phyloP scores from a whole-genome alignment of 2,329 filamentous ascomycete genomes.

The Fusarium paranaense region DNA sequence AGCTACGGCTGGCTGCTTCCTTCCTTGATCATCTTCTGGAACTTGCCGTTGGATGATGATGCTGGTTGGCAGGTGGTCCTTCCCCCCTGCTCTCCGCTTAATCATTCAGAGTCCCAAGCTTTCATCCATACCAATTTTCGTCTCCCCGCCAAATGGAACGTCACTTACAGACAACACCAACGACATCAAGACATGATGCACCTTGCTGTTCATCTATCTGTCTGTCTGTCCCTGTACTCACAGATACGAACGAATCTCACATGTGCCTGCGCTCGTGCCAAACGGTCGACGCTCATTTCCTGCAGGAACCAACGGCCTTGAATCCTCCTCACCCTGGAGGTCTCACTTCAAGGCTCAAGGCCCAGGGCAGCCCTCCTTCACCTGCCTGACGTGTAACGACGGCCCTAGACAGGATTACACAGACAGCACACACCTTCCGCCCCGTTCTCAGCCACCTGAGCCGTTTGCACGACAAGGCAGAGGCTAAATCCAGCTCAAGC shows the following conservation, averaged over 20 bases:
- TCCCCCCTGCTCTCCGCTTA: neutral
- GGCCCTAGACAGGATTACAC: constrained; percentile 23
- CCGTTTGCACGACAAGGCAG: constrained; percentile 29
- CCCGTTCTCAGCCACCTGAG: constrained; percentile 8
- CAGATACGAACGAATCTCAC: neutral
- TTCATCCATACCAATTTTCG: neutral
- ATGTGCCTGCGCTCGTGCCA: neutral
- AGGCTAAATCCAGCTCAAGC: constrained; percentile 37
- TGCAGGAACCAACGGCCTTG: constrained; percentile 19
- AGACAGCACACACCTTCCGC: constrained; percentile 5
- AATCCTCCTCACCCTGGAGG: neutral
- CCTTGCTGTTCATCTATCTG: neutral
- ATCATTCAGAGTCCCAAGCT: neutral
- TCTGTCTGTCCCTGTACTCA: neutral
- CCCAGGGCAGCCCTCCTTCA: constrained; percentile 8
- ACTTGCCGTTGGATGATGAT: constrained; percentile 1
- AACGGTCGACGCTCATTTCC: constrained; percentile 10
- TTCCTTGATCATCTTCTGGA: neutral
- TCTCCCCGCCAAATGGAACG: constrained; percentile 2
- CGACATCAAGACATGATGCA: neutral
- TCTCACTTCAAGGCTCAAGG: neutral
- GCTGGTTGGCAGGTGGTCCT: constrained; percentile 3
- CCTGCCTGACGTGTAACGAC: constrained; percentile 18
- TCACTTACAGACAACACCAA: neutral
- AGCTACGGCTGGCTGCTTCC: neutral